Evolutionary conservation across 352 stramenopile species (phyloP).

Genomic region (Phytophthora macrochlamydospora): DNA sequence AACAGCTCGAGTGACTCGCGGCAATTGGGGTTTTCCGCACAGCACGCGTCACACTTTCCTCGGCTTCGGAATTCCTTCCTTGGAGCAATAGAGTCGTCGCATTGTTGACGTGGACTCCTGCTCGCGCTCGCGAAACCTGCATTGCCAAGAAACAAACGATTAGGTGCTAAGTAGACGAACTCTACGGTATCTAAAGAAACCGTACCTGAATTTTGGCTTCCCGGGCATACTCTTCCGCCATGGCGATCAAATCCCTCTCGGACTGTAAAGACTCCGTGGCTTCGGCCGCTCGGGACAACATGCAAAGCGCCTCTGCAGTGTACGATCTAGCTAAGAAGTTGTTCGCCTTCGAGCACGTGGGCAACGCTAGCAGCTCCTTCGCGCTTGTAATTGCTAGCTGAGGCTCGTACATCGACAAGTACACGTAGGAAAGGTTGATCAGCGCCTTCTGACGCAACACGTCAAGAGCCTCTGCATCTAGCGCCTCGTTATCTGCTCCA

Average conservation of each 20-base stretch:
- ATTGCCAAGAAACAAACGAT: constrained; percentile 8
- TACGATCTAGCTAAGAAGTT: constrained; percentile 87
- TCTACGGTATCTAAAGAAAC: background rate
- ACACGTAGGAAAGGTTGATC: constrained; percentile 89
- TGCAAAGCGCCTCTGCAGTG: constrained; percentile 88
- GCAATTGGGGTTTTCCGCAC: constrained; percentile 84
- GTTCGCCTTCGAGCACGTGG: constrained; percentile 76
- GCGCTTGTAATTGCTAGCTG: constrained; percentile 84
- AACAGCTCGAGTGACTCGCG: constrained; percentile 85
- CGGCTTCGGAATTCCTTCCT: constrained; percentile 69
- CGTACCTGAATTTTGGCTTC: constrained; percentile 78
- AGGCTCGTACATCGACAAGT: constrained; percentile 92
- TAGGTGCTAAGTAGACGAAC: constrained; percentile 1
- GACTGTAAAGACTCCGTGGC: constrained; percentile 77
- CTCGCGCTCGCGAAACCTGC: constrained; percentile 66
- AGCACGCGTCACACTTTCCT: constrained; percentile 85
- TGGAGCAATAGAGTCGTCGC: constrained; percentile 81
- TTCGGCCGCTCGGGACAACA: constrained; percentile 85
- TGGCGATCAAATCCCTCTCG: constrained; percentile 71
- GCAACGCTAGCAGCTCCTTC: constrained; percentile 75
- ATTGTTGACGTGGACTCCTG: constrained; percentile 87
- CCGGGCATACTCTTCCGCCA: constrained; percentile 80
- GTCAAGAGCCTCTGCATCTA: constrained; percentile 66
- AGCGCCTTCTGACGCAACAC: constrained; percentile 84
- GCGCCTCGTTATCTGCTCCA: constrained; percentile 29